phyloP scores from a whole-genome alignment of 768 basidiomycete species.

The Pisolithus tinctorius region DNA sequence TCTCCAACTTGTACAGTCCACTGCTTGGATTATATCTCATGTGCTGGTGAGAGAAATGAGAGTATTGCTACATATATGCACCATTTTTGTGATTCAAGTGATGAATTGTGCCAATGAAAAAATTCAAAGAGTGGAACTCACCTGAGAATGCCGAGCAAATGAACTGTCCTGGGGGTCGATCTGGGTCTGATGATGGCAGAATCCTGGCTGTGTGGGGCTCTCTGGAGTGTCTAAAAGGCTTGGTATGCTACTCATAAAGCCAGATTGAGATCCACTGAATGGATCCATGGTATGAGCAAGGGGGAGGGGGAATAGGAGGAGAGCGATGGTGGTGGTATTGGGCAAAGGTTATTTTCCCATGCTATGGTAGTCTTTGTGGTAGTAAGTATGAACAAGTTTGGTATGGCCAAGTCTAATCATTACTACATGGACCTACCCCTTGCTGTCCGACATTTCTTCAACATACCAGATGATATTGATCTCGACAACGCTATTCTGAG shows the following conservation, averaged over 20 bases:
- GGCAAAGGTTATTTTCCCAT: background rate
- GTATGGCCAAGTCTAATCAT: too few relatives aligned
- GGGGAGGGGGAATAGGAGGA: background rate
- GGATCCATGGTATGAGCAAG: background rate
- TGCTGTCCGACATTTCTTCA: background rate
- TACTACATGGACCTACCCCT: background rate
- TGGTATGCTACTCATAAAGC: background rate
- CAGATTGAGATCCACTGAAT: background rate
- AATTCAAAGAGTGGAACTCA: background rate
- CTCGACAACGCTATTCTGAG: background rate
- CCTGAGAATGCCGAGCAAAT: background rate
- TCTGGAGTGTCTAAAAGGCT: background rate
- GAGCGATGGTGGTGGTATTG: background rate
- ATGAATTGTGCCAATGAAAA: background rate
- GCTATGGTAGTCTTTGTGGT: background rate
- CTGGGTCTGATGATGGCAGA: background rate
- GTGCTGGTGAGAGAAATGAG: background rate
- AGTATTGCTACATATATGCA: background rate
- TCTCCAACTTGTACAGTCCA: background rate
- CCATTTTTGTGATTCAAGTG: background rate
- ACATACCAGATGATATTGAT: background rate
- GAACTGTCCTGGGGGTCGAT: background rate
- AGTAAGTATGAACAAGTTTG: too few relatives aligned
- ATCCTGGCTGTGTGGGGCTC: background rate
- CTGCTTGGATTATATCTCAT: too few relatives aligned